Evolutionary conservation across 192 early-diverging fungal species (phyloP).

Genomic region (Entomortierella chlamydospora): DNA sequence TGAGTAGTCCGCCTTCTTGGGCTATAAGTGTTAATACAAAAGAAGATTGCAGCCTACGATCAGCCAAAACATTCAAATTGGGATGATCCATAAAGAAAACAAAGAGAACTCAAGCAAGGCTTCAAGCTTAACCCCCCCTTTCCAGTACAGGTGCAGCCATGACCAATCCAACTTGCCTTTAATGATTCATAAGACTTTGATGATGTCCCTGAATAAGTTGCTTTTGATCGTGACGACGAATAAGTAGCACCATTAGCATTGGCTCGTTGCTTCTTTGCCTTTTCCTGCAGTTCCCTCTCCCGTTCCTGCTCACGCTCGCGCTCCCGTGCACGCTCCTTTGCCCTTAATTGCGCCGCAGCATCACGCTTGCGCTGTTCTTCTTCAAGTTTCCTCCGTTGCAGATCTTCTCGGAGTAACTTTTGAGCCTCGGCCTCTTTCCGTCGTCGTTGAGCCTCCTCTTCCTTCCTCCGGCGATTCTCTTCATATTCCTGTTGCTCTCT

Average conservation of each 20-base stretch:
- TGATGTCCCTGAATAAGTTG: constrained; percentile 17
- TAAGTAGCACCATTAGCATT: constrained; percentile 38
- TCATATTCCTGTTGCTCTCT: constrained; percentile 34
- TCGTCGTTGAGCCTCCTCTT: constrained; percentile 27
- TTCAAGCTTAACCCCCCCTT: too few species aligned
- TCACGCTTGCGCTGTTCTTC: constrained; percentile 36
- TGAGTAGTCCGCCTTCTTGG: constrained; percentile 31
- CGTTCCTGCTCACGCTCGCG: constrained; percentile 34
- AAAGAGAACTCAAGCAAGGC: too few species aligned
- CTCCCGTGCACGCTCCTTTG: constrained; percentile 45
- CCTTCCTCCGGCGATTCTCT: constrained; percentile 28
- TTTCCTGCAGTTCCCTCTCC: constrained; percentile 28
- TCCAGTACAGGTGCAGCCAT: too few species aligned
- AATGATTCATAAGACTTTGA: too few species aligned
- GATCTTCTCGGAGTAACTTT: constrained; percentile 25
- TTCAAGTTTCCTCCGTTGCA: constrained; percentile 36
- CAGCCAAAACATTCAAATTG: too few species aligned
- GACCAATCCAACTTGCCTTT: too few species aligned
- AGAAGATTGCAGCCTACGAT: too few species aligned
- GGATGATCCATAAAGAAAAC: too few species aligned
- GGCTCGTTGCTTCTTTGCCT: constrained; percentile 9
- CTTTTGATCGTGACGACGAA: constrained; percentile 24
- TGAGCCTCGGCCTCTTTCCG: constrained; percentile 41
- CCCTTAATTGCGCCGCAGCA: constrained; percentile 22
- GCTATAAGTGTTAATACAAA: constrained; percentile 5